Evolutionary conservation across 495 filamentous ascomycete species (phyloP).

Genomic region (Diplogelasinospora grovesii): DNA sequence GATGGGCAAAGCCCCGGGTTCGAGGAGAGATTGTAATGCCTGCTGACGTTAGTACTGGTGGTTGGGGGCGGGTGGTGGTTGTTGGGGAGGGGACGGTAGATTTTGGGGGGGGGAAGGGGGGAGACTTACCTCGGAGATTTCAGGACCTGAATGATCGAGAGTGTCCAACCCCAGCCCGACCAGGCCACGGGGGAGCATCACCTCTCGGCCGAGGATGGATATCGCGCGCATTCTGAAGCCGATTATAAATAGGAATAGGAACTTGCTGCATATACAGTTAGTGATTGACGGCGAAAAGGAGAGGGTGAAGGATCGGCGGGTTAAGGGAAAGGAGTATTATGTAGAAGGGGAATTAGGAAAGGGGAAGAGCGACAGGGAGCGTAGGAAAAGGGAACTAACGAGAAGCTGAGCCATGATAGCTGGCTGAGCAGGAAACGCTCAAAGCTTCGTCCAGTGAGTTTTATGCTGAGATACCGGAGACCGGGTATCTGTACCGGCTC

Average conservation of each 20-base stretch:
- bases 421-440: conserved; percentile 59
- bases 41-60: too few relatives aligned
- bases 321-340: neutral
- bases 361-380: neutral
- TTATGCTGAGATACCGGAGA: conserved; percentile 54
- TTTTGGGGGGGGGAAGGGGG: neutral
- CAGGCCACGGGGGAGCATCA: conserved; percentile 63
- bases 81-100: too few relatives aligned
- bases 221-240: conserved; percentile 65
- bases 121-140: conserved; percentile 48
- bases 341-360: neutral
- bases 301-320: neutral
- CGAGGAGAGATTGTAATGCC: conserved; percentile 27
- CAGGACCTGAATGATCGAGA: conserved; percentile 52
- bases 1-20: conserved; percentile 47
- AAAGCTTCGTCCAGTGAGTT: conserved; percentile 66
- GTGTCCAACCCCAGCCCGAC: conserved; percentile 59
- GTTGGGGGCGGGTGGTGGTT: too few relatives aligned
- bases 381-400: conserved; percentile 36
- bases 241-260: conserved; percentile 51
- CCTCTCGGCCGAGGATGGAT: conserved; percentile 55
- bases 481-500: conserved; percentile 51
- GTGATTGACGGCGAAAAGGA: too few relatives aligned
- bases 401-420: conserved; percentile 60
- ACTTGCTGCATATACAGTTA: too few relatives aligned